A percentile compares a stretch with the other conserved stretches of the same genome.
Evolutionary conservation across 768 basidiomycete species (phyloP).

Genomic region (Tricholoma hemisulphureum): DNA sequence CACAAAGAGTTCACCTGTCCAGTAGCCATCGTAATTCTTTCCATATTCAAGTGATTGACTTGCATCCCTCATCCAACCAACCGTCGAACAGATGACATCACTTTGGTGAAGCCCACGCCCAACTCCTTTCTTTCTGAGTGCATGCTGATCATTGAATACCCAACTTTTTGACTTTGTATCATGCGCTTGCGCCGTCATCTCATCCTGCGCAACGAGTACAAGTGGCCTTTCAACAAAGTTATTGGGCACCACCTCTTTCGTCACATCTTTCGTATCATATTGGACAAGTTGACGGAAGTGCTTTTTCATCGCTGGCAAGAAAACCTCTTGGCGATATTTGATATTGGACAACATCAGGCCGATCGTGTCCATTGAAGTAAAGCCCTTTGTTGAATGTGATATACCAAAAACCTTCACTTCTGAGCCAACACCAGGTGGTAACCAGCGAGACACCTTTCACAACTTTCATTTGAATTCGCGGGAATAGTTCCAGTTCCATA

Average conservation of each 20-base stretch:
- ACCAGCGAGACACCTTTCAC: background rate
- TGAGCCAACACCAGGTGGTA: background rate
- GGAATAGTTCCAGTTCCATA: no score
- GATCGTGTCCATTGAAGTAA: background rate
- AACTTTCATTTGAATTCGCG: background rate
- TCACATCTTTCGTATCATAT: constrained; percentile 17
- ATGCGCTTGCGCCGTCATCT: constrained; percentile 42
- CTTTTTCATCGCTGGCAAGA: background rate
- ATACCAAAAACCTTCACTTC: no score
- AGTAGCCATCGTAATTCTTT: no score
- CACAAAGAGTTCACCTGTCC: constrained; percentile 20
- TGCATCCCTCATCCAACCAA: constrained; percentile 30
- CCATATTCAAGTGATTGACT: no score
- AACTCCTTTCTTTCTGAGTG: constrained; percentile 35
- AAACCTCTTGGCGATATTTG: no score
- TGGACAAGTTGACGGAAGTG: constrained; percentile 12
- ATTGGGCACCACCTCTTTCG: constrained; percentile 10
- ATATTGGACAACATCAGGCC: background rate
- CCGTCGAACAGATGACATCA: constrained; percentile 35
- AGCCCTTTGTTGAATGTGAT: no score
- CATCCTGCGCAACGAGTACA: constrained; percentile 33
- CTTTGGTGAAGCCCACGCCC: constrained; percentile 37
- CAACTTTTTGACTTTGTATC: constrained; percentile 31
- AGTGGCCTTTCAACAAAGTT: constrained; percentile 19
- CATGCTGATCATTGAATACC: constrained; percentile 33